phyloP scores from a whole-genome alignment of 2,329 filamentous ascomycete genomes.

The Podosphaera xanthii region DNA sequence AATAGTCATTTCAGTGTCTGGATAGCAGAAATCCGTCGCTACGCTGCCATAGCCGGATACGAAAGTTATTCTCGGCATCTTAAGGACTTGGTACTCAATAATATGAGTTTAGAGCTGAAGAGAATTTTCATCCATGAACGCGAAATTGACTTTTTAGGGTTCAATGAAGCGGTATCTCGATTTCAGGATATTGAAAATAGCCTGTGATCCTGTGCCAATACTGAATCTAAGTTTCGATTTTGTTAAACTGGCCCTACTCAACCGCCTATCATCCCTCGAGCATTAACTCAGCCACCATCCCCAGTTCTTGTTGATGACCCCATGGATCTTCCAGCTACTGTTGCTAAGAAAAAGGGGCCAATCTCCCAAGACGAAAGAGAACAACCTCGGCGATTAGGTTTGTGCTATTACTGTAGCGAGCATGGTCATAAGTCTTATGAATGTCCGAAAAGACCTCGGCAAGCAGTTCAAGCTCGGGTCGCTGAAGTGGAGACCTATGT shows the following conservation, averaged over 20 bases:
- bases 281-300: too few species aligned
- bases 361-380: not conserved
- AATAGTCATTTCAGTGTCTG: too few species aligned
- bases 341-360: too few species aligned
- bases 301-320: too few species aligned
- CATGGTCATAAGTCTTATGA: not conserved
- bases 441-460: too few species aligned
- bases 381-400: not conserved
- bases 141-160: not conserved
- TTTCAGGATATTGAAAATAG: too few species aligned
- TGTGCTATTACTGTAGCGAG: not conserved
- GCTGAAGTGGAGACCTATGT: not conserved
- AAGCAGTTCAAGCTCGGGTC: too few species aligned
- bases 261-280: not conserved
- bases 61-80: not conserved
- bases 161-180: too few species aligned
- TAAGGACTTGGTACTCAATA: not conserved
- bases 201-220: not conserved
- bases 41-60: not conserved
- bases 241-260: not conserved
- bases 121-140: not conserved
- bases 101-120: not conserved
- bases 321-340: too few species aligned
- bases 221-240: not conserved
- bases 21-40: too few species aligned